These are phyloP conservation scores for Trichothecium sympodiale DNA, from an alignment of 2,329 filamentous ascomycete species.

Conservation along the genomic window DNA sequence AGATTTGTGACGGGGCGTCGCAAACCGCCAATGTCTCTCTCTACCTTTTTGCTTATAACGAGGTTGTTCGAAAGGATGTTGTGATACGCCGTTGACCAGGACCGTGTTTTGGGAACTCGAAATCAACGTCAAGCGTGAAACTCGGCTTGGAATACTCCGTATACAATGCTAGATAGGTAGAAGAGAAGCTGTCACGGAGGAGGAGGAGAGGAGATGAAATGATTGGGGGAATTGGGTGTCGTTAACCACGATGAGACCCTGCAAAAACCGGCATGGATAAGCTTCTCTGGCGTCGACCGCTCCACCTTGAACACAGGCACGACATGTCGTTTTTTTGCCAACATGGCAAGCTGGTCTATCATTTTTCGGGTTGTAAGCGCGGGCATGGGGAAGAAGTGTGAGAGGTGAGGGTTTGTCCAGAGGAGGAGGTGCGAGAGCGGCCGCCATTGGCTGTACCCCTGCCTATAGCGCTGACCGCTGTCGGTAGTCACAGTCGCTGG, in stretches of 20 bases:
- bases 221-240: conserved; percentile 1
- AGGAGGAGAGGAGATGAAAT: neutral
- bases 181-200: neutral
- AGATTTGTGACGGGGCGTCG: too few species aligned
- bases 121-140: too few species aligned
- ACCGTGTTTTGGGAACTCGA: neutral
- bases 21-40: too few species aligned
- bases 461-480: neutral
- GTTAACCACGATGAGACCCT: too few species aligned
- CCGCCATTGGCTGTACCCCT: neutral
- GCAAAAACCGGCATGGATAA: too few species aligned
- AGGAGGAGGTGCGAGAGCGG: neutral
- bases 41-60: too few species aligned
- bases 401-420: neutral
- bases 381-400: neutral
- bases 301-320: neutral
- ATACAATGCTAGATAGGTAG: too few species aligned
- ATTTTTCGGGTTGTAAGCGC: neutral
- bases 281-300: too few species aligned
- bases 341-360: too few species aligned
- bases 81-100: neutral
- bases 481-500: neutral
- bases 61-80: neutral
- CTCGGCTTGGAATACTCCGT: too few species aligned
- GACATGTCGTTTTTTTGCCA: neutral